These are phyloP conservation scores for Gloeophyllum trabeum DNA, from an alignment of 768 basidiomycete genomes.

Conservation along the genomic window DNA sequence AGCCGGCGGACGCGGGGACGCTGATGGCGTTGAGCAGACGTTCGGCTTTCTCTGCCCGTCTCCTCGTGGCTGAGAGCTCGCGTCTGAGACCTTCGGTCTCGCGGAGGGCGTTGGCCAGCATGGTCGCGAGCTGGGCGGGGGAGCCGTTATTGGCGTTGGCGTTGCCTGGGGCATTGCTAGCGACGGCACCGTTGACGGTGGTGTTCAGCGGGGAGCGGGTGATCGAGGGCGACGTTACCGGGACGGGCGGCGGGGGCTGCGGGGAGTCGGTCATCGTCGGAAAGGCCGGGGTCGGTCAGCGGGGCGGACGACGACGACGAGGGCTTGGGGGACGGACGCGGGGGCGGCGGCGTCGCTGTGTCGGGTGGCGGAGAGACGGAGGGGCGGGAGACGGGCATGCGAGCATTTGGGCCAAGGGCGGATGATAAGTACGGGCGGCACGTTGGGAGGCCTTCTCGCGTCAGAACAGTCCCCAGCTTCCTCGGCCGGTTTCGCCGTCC, in stretches of 20 bases:
- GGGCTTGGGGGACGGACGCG: neutral
- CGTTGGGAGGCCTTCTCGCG: neutral
- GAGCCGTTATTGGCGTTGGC: slow-evolving; percentile 14
- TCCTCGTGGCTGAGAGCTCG: slow-evolving; percentile 29
- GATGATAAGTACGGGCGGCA: neutral
- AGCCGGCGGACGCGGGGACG: slow-evolving; percentile 8
- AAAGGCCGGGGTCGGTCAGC: neutral
- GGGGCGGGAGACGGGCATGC: neutral
- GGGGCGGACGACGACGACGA: neutral
- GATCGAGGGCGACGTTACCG: neutral
- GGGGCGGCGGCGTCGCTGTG: neutral
- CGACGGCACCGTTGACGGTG: neutral
- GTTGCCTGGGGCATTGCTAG: slow-evolving; percentile 1
- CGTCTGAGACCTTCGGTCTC: slow-evolving; percentile 39
- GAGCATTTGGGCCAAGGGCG: neutral
- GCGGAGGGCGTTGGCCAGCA: slow-evolving; percentile 41
- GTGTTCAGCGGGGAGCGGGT: neutral
- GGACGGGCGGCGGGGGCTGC: neutral
- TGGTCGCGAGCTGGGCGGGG: slow-evolving; percentile 42
- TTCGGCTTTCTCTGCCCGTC: slow-evolving; percentile 46
- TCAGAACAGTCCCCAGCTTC: neutral
- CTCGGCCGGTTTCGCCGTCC: neutral
- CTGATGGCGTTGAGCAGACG: slow-evolving; percentile 23
- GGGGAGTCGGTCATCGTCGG: slow-evolving; percentile 13
- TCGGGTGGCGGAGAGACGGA: neutral